phyloP scores from a whole-genome alignment of 1,284 basidiomycete genomes.

The Ustilago lituana region DNA sequence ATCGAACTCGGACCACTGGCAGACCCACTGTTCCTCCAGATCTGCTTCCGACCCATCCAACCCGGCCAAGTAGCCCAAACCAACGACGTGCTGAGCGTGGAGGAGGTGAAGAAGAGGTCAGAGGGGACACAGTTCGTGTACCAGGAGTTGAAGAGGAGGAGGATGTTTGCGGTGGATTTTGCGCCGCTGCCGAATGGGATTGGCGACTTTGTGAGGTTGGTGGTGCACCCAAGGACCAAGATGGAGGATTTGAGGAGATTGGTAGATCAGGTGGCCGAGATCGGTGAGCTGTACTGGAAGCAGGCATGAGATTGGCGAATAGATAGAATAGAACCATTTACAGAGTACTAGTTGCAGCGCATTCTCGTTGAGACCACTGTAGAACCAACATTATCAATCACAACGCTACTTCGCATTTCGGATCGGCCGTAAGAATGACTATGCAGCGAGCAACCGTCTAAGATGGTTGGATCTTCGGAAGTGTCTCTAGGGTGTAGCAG shows the following conservation, averaged over 20 bases:
- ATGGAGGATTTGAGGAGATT: conserved; percentile 40
- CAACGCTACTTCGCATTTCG: too few species aligned
- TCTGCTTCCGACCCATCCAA: conserved; percentile 57
- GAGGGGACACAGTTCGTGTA: conserved; percentile 34
- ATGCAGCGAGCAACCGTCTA: too few species aligned
- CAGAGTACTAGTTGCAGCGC: too few species aligned
- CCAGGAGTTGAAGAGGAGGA: conserved; percentile 33
- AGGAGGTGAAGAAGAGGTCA: conserved; percentile 18
- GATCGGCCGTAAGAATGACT: too few species aligned
- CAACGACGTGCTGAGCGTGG: background rate
- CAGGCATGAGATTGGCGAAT: conserved; percentile 5
- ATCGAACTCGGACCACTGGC: conserved; percentile 58
- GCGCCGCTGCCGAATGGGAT: conserved; percentile 51
- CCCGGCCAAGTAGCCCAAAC: background rate
- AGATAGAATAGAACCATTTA: too few species aligned
- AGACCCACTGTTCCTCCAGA: conserved; percentile 57
- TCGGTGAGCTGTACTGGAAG: conserved; percentile 42
- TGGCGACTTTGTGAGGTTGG: conserved; percentile 56
- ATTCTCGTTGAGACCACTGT: too few species aligned
- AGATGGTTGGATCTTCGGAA: too few species aligned
- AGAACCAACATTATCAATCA: too few species aligned
- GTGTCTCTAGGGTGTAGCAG: too few species aligned
- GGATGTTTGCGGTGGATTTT: conserved; percentile 62
- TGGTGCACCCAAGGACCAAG: conserved; percentile 58
- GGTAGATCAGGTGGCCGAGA: conserved; percentile 49